These are phyloP conservation scores for Sporothrix phasma DNA, from an alignment of 2,329 filamentous ascomycete species.

Conservation along the genomic window DNA sequence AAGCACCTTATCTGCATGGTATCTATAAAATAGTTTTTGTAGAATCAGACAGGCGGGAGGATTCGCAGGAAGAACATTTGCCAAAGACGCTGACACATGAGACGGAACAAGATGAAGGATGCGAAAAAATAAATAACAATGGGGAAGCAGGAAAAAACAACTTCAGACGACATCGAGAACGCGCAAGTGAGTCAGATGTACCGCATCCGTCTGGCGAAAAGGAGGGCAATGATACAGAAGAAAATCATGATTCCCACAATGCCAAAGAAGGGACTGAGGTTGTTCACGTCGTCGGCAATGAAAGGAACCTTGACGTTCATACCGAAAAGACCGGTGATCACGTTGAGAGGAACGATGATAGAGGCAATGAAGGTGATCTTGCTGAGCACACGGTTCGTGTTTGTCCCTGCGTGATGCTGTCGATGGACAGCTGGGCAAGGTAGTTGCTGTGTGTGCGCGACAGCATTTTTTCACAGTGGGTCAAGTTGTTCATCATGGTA, in stretches of 20 bases:
- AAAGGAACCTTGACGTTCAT: slow-evolving; percentile 80
- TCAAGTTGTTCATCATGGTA: slow-evolving; percentile 95
- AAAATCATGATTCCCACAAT: slow-evolving; percentile 43
- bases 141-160: not conserved
- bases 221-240: slow-evolving; percentile 39
- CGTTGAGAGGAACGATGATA: slow-evolving; percentile 89
- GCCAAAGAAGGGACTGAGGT: slow-evolving; percentile 45
- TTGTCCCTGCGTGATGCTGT: slow-evolving; percentile 83
- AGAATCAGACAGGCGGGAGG: slow-evolving; percentile 2
- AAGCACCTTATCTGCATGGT: not conserved
- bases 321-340: slow-evolving; percentile 78
- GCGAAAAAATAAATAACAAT: not conserved
- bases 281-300: slow-evolving; percentile 32
- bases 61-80: not conserved
- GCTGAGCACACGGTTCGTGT: slow-evolving; percentile 79
- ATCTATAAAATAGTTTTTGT: not conserved
- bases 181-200: slow-evolving; percentile 33
- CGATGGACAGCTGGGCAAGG: slow-evolving; percentile 84
- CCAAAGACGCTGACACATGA: not conserved
- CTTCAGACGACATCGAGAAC: not conserved
- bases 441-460: slow-evolving; percentile 93
- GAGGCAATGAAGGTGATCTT: slow-evolving; percentile 93
- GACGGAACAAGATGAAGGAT: not conserved
- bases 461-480: slow-evolving; percentile 96
- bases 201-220: slow-evolving; percentile 34